phyloP scores from a whole-genome alignment of 2,329 filamentous ascomycete species.

The Aspergillus tanneri region DNA sequence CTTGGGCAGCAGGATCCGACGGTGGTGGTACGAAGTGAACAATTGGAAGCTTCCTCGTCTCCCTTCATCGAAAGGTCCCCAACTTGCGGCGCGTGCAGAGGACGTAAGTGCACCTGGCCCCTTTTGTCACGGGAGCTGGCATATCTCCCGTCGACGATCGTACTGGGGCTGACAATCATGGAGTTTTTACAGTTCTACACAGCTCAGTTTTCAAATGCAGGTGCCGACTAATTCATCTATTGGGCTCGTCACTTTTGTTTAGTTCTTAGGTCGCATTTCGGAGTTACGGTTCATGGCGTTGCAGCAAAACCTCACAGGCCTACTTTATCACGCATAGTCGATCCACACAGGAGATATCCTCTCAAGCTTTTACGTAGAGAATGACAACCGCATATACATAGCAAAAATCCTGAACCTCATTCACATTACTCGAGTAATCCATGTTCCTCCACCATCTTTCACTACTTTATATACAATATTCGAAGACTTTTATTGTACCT shows the following conservation, averaged over 20 bases:
- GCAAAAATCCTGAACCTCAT: neutral
- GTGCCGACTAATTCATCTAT: constrained; percentile 26
- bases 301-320: neutral
- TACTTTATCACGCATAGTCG: too few species aligned
- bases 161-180: constrained; percentile 28
- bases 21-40: constrained; percentile 96
- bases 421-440: too few species aligned
- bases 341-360: too few species aligned
- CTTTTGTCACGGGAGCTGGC: neutral
- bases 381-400: too few species aligned
- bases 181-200: constrained; percentile 41
- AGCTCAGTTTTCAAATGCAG: constrained; percentile 36
- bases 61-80: constrained; percentile 26
- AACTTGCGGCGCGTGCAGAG: constrained; percentile 42
- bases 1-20: constrained; percentile 71
- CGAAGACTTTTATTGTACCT: neutral
- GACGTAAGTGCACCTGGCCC: constrained; percentile 39
- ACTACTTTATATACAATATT: too few species aligned
- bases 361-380: too few species aligned
- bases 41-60: constrained; percentile 72
- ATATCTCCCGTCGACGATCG: neutral
- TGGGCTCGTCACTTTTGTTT: constrained; percentile 1
- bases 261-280: neutral
- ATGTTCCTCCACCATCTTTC: too few species aligned
- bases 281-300: constrained; percentile 3